Base-by-base conservation (phyloP, 441 rosid genomes). In the Isatis lusitanica region DNA sequence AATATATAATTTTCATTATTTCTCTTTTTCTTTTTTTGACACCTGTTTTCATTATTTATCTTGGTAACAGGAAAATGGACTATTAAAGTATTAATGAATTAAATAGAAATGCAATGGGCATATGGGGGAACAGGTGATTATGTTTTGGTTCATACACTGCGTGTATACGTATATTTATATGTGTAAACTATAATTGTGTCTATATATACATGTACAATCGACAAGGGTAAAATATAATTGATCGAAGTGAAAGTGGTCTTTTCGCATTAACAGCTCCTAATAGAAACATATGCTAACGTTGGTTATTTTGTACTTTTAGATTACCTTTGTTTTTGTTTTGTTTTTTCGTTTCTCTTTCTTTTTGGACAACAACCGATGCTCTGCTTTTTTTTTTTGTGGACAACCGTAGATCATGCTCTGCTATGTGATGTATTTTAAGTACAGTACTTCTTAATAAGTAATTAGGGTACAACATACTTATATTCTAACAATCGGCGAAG, bases 181-280 rank as follows among this genome's bases (percentile, higher is more conserved):
- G 12, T 58, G 30, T 16, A 48, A 66, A 7, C 47, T 50, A 40
- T 17, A 33, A 17, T 12, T 47, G 43, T 64, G 28, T 4, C 5
- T 16, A 18, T 39, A 0, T 9, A 17, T 40, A 61, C 5, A 62
- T 40, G 7, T 61, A 28, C 2, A 24, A 7, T 52, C 28, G 47
- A 63, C 53, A 64, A 75, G 73, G 58, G 71, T 70, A 71, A 70
- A 76, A 71, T 66, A 43, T 51, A 46, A 60, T 3, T 65, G 66
- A 28, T 12, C 6, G 69, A 66, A 77, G 76, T 77, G 80, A 66
- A 56, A 77, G 80, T 65, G 69, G 80, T 77, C 76, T 48, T 77
- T 35, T 77, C 80, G 66, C 15, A 52, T 66, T 57, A 51, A 66
- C 51, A 42, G 40, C 21, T 59, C 68, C 64, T 51, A 11, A 65